Evolutionary conservation across 2,329 filamentous ascomycete genomes (phyloP).

Genomic region (Cladophialophora yegresii): DNA sequence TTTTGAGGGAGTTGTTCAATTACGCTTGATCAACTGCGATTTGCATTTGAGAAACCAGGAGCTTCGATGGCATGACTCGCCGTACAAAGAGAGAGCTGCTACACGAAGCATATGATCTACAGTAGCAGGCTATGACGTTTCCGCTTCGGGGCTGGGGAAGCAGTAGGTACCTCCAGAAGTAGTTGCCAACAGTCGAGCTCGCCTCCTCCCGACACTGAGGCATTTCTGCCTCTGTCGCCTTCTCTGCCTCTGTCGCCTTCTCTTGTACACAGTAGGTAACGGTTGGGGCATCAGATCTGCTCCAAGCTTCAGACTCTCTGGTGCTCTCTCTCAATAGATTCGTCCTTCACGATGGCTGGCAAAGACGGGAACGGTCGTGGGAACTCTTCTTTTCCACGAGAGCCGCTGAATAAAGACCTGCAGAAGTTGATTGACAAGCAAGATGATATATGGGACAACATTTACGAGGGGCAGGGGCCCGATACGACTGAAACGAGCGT

Average conservation of each 20-base stretch:
- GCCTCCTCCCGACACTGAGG: background rate
- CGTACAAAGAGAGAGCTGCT: background rate
- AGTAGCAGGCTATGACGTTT: background rate
- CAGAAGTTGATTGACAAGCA: conserved; percentile 62
- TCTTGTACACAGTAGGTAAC: background rate
- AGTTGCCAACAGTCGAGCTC: background rate
- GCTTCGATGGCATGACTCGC: conserved; percentile 6
- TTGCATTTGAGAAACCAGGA: conserved; percentile 11
- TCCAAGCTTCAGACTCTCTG: conserved; percentile 7
- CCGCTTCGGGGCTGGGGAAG: background rate
- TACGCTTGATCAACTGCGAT: conserved; percentile 2
- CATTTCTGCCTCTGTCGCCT: conserved; percentile 5
- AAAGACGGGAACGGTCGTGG: conserved; percentile 14
- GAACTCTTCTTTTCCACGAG: conserved; percentile 45
- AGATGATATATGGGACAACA: conserved; percentile 73
- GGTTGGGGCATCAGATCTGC: background rate
- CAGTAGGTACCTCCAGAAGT: background rate
- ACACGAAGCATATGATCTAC: background rate
- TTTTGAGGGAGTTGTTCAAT: background rate
- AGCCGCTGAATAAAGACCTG: conserved; percentile 56
- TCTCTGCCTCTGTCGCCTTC: background rate
- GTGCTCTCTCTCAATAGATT: background rate
- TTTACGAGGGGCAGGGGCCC: conserved; percentile 69
- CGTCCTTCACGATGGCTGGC: conserved; percentile 23
- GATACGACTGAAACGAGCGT: conserved; percentile 82